These are phyloP conservation scores for Pythium chondricola DNA, from an alignment of 352 stramenopile genomes.

Conservation along the genomic window DNA sequence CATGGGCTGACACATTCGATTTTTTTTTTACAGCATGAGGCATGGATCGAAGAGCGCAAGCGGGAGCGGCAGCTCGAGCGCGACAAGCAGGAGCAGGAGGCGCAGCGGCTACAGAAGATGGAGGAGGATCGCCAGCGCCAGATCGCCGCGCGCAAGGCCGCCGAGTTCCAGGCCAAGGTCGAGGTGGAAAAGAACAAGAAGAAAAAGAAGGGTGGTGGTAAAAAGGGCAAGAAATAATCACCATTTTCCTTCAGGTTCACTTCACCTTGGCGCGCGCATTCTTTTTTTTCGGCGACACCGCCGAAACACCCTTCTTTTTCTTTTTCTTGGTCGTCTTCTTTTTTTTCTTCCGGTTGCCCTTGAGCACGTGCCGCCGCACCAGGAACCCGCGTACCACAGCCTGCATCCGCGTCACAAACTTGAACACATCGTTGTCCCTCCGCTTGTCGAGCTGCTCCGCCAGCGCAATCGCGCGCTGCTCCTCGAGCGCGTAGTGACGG, in stretches of 20 bases:
- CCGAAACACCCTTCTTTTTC: no score
- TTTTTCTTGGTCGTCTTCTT: conserved; percentile 17
- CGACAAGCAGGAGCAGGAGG: conserved; percentile 9
- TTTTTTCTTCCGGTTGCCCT: conserved; percentile 21
- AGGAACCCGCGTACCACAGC: conserved; percentile 56
- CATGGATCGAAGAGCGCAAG: conserved; percentile 76
- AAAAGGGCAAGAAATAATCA: conserved; percentile 54
- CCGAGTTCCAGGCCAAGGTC: conserved; percentile 57
- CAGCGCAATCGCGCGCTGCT: conserved; percentile 31
- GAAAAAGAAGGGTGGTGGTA: conserved; percentile 52
- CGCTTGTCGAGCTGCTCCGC: conserved; percentile 23
- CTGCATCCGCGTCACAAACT: conserved; percentile 47
- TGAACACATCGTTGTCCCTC: conserved; percentile 42
- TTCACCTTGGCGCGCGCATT: neutral
- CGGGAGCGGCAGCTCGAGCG: conserved; percentile 41
- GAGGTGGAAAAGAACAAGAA: conserved; percentile 85
- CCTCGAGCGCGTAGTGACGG: conserved; percentile 38
- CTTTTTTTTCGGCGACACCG: conserved; percentile 26
- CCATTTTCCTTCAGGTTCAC: neutral
- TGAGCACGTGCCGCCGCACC: conserved; percentile 29
- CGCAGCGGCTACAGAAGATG: conserved; percentile 40
- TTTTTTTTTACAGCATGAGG: conserved; percentile 48
- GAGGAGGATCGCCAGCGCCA: conserved; percentile 69
- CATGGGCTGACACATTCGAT: no score
- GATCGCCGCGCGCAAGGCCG: conserved; percentile 56